These are phyloP conservation scores for Ustilago lituana DNA, from an alignment of 1,284 basidiomycete species.

Conservation along the genomic window DNA sequence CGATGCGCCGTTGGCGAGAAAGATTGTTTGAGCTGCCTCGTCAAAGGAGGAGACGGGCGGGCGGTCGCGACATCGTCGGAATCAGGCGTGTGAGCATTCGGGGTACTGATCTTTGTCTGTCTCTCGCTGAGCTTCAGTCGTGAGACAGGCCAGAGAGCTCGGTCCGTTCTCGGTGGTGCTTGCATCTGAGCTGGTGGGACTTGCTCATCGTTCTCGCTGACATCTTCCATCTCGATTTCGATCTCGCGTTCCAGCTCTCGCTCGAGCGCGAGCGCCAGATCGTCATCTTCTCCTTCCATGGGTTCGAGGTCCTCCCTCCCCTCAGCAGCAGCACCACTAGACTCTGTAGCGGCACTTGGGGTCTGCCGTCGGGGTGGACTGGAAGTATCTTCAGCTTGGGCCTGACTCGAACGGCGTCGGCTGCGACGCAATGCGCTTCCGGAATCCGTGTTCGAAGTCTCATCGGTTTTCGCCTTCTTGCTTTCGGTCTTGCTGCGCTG, in stretches of 20 bases:
- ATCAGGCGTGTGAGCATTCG: constrained; percentile 39
- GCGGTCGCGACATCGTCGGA: neutral
- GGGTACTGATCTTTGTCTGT: constrained; percentile 21
- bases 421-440: constrained; percentile 20
- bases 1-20: constrained; percentile 6
- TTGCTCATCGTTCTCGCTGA: constrained; percentile 1
- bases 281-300: constrained; percentile 26
- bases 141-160: constrained; percentile 27
- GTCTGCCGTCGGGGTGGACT: neutral
- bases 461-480: constrained; percentile 3
- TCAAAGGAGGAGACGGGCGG: neutral
- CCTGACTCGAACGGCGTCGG: constrained; percentile 30
- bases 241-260: constrained; percentile 38
- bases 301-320: neutral
- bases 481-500: neutral
- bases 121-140: constrained; percentile 19
- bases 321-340: neutral
- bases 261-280: constrained; percentile 40
- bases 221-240: constrained; percentile 27
- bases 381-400: constrained; percentile 6
- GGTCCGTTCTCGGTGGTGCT: neutral
- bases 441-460: constrained; percentile 1
- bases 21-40: neutral
- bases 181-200: too few relatives aligned
- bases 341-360: neutral